phyloP scores from a whole-genome alignment of 2,329 filamentous ascomycete genomes.

The Trichophaea hybrida region DNA sequence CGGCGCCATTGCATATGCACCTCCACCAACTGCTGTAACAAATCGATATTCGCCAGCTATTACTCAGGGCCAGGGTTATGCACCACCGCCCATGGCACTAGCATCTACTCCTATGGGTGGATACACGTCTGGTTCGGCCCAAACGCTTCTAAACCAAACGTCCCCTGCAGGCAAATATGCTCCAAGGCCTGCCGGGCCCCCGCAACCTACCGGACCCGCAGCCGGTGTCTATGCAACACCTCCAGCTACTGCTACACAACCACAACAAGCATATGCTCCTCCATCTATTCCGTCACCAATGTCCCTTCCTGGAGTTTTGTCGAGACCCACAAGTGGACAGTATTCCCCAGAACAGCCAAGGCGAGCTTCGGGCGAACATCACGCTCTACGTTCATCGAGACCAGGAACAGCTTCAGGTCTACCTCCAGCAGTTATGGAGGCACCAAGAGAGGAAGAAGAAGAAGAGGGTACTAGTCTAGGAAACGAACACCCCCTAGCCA shows the following conservation, averaged over 20 bases:
- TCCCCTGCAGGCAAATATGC: constrained; percentile 37
- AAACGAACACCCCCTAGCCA: constrained; percentile 3
- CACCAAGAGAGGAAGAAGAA: constrained; percentile 20
- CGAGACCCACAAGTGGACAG: neutral
- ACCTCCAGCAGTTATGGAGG: constrained; percentile 14
- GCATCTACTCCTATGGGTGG: neutral
- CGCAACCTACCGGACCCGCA: neutral
- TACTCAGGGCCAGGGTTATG: constrained; percentile 33
- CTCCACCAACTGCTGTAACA: constrained; percentile 31
- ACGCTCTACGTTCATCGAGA: constrained; percentile 19
- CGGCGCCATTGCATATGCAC: neutral
- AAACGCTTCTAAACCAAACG: constrained; percentile 31
- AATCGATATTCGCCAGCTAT: constrained; percentile 47
- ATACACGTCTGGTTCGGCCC: constrained; percentile 5
- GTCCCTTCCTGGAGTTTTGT: neutral
- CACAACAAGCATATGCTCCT: constrained; percentile 3
- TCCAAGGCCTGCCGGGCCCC: constrained; percentile 29
- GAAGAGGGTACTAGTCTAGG: constrained; percentile 3
- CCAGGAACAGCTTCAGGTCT: constrained; percentile 18
- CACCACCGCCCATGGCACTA: constrained; percentile 27
- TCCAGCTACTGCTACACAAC: neutral
- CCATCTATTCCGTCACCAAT: neutral
- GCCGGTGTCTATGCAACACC: constrained; percentile 7
- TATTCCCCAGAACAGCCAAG: constrained; percentile 1
- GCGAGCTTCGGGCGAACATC: constrained; percentile 13